phyloP scores from a whole-genome alignment of 1,284 basidiomycete genomes.

The Phellinidium pouzarii region DNA sequence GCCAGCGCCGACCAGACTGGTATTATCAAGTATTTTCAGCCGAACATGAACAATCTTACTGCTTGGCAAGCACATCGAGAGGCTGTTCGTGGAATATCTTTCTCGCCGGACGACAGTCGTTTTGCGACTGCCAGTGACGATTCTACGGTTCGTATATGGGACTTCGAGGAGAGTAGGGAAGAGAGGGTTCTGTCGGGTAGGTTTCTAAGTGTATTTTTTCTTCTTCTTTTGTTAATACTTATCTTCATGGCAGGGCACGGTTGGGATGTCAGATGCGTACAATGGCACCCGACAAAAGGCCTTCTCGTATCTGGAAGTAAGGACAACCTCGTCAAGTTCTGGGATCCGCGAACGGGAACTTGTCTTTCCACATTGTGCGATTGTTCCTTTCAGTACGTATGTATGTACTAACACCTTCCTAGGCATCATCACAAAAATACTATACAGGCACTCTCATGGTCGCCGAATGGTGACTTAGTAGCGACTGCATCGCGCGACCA shows the following conservation, averaged over 20 bases:
- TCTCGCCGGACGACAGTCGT: conserved; percentile 84
- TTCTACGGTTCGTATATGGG: conserved; percentile 91
- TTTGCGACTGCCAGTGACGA: conserved; percentile 97
- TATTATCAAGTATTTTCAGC: conserved; percentile 97
- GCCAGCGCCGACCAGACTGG: conserved; percentile 91
- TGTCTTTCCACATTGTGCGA: conserved; percentile 80
- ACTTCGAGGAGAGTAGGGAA: conserved; percentile 85
- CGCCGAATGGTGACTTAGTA: conserved; percentile 86
- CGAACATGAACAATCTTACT: conserved; percentile 97
- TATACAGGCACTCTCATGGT: conserved; percentile 89
- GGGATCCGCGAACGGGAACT: conserved; percentile 91
- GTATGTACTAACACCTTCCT: conserved; percentile 11
- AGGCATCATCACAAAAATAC: conserved; percentile 98
- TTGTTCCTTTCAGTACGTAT: not conserved
- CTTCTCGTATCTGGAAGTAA: conserved; percentile 92
- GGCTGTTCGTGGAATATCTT: conserved; percentile 85
- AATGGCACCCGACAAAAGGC: conserved; percentile 98
- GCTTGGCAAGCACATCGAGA: conserved; percentile 88
- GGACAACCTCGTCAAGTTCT: conserved; percentile 98
- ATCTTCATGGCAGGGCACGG: conserved; percentile 74
- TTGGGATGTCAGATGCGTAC: conserved; percentile 97
- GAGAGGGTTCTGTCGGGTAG: conserved; percentile 82
- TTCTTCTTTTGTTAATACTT: conserved; percentile 1
- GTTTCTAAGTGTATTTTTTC: conserved; percentile 20
- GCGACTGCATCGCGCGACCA: conserved; percentile 94